Base-by-base conservation (phyloP, 1,139 yeast genomes). In the Geotrichum bryndzae region DNA sequence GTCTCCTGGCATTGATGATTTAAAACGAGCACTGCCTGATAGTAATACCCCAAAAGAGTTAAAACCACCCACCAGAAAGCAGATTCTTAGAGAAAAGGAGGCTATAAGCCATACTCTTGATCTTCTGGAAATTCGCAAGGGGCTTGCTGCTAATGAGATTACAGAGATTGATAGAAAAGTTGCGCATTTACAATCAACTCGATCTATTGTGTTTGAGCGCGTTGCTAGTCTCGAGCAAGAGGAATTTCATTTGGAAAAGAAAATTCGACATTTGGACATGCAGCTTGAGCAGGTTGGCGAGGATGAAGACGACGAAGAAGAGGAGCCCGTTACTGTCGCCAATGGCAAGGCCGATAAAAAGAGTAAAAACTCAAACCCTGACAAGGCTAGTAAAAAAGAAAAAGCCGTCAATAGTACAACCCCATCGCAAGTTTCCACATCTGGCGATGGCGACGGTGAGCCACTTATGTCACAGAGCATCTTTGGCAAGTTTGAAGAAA, bases 71-170 rank as follows among this genome's bases (percentile, higher is more conserved):
- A 51, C 66, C 7, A 65, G 67, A 27, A 67, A 65, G 31, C 75
- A 73, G 56, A 70, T 84, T 58, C 69, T 69, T 31, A 68, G 69
- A 5, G 79, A 77, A 60, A 77, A 77, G 63, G 73, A 74, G 15
- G 74, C 74, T 5, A 75, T 84, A 31, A 76, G 74, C 54, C 79
- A 80, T 63, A 79, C 79, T 60, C 72, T 86, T 65, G 87, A 83
- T 65, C 72, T 83, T 25, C 69, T 85, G 57, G 87, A 84, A 65
- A 79, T 87, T 38, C 80, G 87, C 60, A 86, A 87, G 72, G 85
- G 85, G 33, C 72, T 86, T 46, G 85, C 88, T 0, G 80, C 87
- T 0, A 79, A 79, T 66, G 91, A 87, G 68, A 83, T 87, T 57
- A 73, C 76, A 58, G 91, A 85, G 63, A 77, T 87, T 53, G 91